These are phyloP conservation scores for Xylariomycetidae sp. DNA, from an alignment of 2,329 filamentous ascomycete species.

Conservation along the genomic window DNA sequence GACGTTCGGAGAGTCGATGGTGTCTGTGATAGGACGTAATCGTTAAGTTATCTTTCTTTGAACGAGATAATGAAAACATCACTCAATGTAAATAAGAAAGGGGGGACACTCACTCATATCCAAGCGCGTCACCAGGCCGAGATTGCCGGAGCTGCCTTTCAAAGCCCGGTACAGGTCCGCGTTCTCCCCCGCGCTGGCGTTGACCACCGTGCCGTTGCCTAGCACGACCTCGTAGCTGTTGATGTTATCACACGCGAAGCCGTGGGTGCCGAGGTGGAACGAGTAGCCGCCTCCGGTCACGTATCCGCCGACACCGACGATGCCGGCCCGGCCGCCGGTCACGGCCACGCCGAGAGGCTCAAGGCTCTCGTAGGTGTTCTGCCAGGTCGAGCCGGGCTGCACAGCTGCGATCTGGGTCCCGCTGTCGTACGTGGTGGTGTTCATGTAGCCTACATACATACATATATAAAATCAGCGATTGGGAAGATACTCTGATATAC, in stretches of 20 bases:
- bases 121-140: slow-evolving; percentile 6
- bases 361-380: slow-evolving; percentile 15
- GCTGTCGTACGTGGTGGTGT: slow-evolving; percentile 21
- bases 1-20: too few relatives aligned
- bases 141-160: slow-evolving; percentile 6
- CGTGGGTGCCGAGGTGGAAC: slow-evolving; percentile 22
- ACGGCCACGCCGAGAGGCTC: slow-evolving; percentile 20
- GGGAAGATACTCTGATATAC: too few relatives aligned
- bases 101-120: slow-evolving; percentile 9
- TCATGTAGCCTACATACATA: slow-evolving; percentile 23
- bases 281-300: slow-evolving; percentile 22
- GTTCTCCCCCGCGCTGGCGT: slow-evolving; percentile 30
- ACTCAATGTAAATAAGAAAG: too few relatives aligned
- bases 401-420: slow-evolving; percentile 22
- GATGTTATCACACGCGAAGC: slow-evolving; percentile 26
- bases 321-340: slow-evolving; percentile 19
- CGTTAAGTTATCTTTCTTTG: too few relatives aligned
- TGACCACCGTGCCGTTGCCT: slow-evolving; percentile 26
- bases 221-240: slow-evolving; percentile 29
- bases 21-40: too few relatives aligned
- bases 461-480: too few relatives aligned
- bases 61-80: too few relatives aligned
- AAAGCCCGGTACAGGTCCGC: slow-evolving; percentile 27
- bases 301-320: slow-evolving; percentile 24
- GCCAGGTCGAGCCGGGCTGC: slow-evolving; percentile 21